These are phyloP conservation scores for Wickerhamiella allomyrinae DNA, from an alignment of 805 yeast genomes.

Conservation along the genomic window DNA sequence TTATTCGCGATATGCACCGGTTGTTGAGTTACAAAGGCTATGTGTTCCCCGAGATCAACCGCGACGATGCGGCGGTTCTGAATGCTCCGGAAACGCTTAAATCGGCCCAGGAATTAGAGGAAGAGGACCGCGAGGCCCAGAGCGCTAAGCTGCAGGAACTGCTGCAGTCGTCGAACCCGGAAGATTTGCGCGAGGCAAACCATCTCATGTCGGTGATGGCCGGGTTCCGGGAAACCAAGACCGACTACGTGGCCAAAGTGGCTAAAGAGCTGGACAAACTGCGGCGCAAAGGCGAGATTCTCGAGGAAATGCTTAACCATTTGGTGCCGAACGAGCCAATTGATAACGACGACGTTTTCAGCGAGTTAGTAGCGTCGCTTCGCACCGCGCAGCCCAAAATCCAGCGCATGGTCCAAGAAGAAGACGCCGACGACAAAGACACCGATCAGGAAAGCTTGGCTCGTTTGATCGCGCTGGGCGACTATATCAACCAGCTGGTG, in stretches of 20 bases:
- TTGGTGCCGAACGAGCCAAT: slow-evolving; percentile 24
- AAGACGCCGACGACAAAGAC: slow-evolving; percentile 42
- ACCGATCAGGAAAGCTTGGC: slow-evolving; percentile 44
- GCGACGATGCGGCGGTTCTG: slow-evolving; percentile 84
- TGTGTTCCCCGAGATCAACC: slow-evolving; percentile 77
- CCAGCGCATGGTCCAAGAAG: slow-evolving; percentile 71
- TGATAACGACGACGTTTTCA: slow-evolving; percentile 52
- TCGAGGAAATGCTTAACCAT: slow-evolving; percentile 66
- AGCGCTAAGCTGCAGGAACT: slow-evolving; percentile 91
- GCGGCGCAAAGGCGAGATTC: slow-evolving; percentile 70
- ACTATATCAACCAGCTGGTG: slow-evolving; percentile 54
- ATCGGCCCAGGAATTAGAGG: slow-evolving; percentile 77
- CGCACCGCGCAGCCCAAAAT: slow-evolving; percentile 79
- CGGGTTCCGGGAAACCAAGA: slow-evolving; percentile 75
- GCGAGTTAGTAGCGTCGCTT: slow-evolving; percentile 63
- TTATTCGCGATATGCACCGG: slow-evolving; percentile 91
- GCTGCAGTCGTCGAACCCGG: slow-evolving; percentile 88
- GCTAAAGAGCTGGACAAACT: slow-evolving; percentile 73
- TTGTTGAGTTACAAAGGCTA: slow-evolving; percentile 82
- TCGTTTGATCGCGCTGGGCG: slow-evolving; percentile 56
- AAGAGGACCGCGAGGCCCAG: slow-evolving; percentile 86
- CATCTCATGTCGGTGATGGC: slow-evolving; percentile 96
- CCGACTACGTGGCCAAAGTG: slow-evolving; percentile 63
- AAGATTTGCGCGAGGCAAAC: slow-evolving; percentile 90
- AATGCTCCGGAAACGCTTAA: slow-evolving; percentile 79